Conservation (phyloP, 2,329 filamentous ascomycete genomes). For the Fusarium illudens region DNA sequence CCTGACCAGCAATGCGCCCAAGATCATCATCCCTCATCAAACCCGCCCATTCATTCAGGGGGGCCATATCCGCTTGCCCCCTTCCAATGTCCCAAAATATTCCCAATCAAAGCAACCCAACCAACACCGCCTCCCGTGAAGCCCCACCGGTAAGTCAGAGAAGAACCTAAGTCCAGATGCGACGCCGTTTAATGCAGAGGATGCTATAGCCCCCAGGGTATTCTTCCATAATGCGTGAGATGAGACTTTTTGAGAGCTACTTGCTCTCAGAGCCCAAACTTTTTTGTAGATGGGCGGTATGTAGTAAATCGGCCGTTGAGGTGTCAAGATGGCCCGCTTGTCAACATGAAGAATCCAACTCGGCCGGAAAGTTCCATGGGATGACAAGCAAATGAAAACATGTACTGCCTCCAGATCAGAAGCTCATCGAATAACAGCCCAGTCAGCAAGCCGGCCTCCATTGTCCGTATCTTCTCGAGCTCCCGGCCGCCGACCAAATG, state of each 20-base stretch:
- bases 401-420: neutral
- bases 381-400: neutral
- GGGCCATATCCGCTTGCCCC: conserved; percentile 20
- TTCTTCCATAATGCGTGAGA: conserved; percentile 35
- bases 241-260: conserved; percentile 24
- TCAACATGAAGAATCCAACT: neutral
- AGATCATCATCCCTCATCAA: conserved; percentile 24
- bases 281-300: conserved; percentile 4
- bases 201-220: conserved; percentile 38
- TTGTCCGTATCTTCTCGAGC: conserved; percentile 73
- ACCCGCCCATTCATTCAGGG: conserved; percentile 28
- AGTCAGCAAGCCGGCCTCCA: conserved; percentile 73
- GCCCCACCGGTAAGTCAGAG: conserved; percentile 18
- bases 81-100: conserved; percentile 21
- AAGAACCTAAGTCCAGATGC: conserved; percentile 37
- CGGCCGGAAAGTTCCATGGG: neutral
- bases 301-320: neutral
- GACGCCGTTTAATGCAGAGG: conserved; percentile 45
- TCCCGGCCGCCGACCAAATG: conserved; percentile 85
- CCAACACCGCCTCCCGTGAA: conserved; percentile 35
- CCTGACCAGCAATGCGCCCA: conserved; percentile 9
- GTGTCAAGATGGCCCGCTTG: neutral
- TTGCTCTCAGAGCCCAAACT: conserved; percentile 9
- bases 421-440: conserved; percentile 78
- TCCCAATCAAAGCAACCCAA: conserved; percentile 34